Evolutionary conservation across 176 grass and related monocot genomes (phyloP).

Genomic region (Musa schizocarpa): DNA sequence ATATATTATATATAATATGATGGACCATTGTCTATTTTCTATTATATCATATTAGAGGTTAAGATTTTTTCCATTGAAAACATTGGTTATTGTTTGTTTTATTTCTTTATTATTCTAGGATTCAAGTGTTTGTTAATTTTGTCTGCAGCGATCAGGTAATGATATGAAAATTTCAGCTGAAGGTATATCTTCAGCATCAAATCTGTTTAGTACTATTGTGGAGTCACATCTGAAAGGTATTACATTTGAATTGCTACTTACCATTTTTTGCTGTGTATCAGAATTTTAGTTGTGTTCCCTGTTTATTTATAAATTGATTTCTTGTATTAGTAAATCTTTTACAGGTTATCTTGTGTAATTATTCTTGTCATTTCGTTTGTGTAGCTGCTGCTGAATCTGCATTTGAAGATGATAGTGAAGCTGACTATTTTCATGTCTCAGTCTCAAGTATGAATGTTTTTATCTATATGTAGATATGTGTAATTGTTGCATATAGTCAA

Average conservation of each 20-base stretch:
- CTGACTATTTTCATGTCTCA: slow-evolving; percentile 96
- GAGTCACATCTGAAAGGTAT: slow-evolving; percentile 94
- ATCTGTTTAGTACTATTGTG: slow-evolving; percentile 80
- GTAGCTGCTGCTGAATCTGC: slow-evolving; percentile 95
- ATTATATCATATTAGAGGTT: background rate
- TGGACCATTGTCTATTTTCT: background rate
- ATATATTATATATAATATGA: too few relatives aligned
- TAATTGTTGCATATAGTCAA: background rate
- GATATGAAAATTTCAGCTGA: slow-evolving; percentile 59
- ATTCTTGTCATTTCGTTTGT: slow-evolving; percentile 32
- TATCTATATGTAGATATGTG: slow-evolving; percentile 3
- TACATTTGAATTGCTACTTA: background rate
- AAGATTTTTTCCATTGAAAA: background rate
- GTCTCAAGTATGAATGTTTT: slow-evolving; percentile 66
- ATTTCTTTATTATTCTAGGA: background rate
- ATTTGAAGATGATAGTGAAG: slow-evolving; percentile 72
- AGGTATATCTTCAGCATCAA: slow-evolving; percentile 69
- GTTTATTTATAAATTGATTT: background rate
- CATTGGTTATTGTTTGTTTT: background rate
- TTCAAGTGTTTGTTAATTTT: slow-evolving; percentile 1
- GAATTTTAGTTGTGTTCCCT: background rate
- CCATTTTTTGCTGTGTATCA: background rate
- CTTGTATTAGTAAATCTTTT: background rate
- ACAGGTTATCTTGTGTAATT: background rate
- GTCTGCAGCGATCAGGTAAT: slow-evolving; percentile 40